Evolutionary conservation across 1,284 basidiomycete genomes (phyloP).

Genomic region (Cerrena zonata): DNA sequence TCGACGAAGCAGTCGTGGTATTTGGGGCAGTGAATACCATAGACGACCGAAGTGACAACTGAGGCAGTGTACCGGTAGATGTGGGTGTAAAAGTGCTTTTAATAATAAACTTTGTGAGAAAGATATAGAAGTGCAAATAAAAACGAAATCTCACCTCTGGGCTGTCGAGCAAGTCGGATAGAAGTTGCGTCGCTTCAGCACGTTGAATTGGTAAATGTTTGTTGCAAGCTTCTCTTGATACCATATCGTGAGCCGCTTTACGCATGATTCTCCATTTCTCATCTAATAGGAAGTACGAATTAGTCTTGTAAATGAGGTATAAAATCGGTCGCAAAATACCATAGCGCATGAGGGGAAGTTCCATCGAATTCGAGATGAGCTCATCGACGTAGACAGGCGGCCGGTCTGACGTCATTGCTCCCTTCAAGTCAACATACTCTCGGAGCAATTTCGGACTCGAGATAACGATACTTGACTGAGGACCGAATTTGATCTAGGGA

Average conservation of each 20-base stretch:
- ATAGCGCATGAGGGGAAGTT: background rate
- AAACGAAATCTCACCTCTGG: background rate
- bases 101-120: background rate
- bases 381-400: background rate
- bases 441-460: background rate
- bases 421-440: background rate
- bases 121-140: background rate
- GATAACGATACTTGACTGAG: background rate
- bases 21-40: slow-evolving; percentile 26
- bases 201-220: background rate
- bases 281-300: background rate
- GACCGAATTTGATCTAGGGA: background rate
- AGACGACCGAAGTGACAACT: slow-evolving; percentile 24
- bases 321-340: background rate
- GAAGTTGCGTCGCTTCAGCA: background rate
- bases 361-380: background rate
- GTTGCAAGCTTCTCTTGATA: background rate
- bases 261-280: background rate
- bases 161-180: background rate
- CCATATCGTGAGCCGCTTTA: background rate
- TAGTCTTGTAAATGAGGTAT: background rate
- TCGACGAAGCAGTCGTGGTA: slow-evolving; percentile 18
- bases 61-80: slow-evolving; percentile 25
- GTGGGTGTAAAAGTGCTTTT: slow-evolving; percentile 24
- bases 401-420: background rate